Base-by-base conservation (phyloP, 2,329 filamentous ascomycete genomes). In the Penicillium sp. region DNA sequence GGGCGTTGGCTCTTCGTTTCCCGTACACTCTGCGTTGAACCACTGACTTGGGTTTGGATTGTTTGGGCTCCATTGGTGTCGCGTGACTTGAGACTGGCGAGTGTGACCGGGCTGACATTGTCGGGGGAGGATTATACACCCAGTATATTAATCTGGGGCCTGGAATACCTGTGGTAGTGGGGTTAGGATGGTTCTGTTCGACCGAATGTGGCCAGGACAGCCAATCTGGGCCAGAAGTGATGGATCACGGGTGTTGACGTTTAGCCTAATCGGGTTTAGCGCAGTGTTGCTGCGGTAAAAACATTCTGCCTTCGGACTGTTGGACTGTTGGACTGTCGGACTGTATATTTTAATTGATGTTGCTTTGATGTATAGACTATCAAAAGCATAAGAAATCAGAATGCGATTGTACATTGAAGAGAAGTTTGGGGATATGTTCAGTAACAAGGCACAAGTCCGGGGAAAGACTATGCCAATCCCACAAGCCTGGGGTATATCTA, bases 1-100 rank as follows among this genome's bases (percentile, higher is more conserved):
- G 68, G 3, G 72, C 69, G 58, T 74, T 69, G 18, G 59, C 65
- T 35, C 62, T 66, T 46, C 68, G 61, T 48, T 74, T 74, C 13
- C 72, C 73, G 38, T 74, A 74, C 11, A 75, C 73, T 53, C 63
- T 68, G 48, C 67, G 62, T 20, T 70, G 68, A 7, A 66, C 58
- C 26, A 63, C 57, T 46, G 66, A 59, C 32, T 66, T 70, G 32
- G 66, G 58, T n/a, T 60, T 55, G 38, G 61, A 54, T 60, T 26
- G 49, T 35, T 66, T 61, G 31, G 64, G 53, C 38, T 55, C 58
- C 53, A 52, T 56, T 40, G 48, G 18, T 50, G 61, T 67, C 52
- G 63, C 52, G 51, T 65, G 59, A 54, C 58, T 55, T 38, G 54
- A 37, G 24, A 50, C 44, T 43, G 55, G 44, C 22, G 61, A 57